Conservation (phyloP, 192 early-diverging fungal species). For the Coemansia sp. region DNA sequence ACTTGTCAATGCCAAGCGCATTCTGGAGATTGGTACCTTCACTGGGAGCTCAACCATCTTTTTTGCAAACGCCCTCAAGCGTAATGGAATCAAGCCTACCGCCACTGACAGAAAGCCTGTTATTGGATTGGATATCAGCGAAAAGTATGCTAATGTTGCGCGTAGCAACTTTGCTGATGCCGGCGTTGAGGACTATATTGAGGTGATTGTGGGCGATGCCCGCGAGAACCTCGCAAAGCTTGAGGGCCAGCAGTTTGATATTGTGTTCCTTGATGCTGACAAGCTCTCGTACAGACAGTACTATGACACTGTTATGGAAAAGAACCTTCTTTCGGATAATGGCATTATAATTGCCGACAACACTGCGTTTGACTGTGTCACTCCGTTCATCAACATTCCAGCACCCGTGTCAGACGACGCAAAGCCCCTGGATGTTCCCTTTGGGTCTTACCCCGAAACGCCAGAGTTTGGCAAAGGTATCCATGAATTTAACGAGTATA, state of each 20-base stretch:
- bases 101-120: slow-evolving; percentile 30
- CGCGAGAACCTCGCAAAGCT: slow-evolving; percentile 35
- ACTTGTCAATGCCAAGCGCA: slow-evolving; percentile 49
- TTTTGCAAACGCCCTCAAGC: slow-evolving; percentile 67
- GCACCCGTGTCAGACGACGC: slow-evolving; percentile 17
- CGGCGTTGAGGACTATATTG: slow-evolving; percentile 36
- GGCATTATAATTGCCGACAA: slow-evolving; percentile 74
- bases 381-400: slow-evolving; percentile 21
- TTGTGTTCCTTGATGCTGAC: slow-evolving; percentile 73
- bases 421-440: slow-evolving; percentile 15
- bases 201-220: slow-evolving; percentile 47
- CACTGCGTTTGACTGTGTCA: slow-evolving; percentile 32
- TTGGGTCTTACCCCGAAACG: background rate
- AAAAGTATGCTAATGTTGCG: slow-evolving; percentile 53
- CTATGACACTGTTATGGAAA: slow-evolving; percentile 64
- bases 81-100: slow-evolving; percentile 32
- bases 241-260: slow-evolving; percentile 58
- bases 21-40: slow-evolving; percentile 72
- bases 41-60: slow-evolving; percentile 65
- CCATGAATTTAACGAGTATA: slow-evolving; percentile 65
- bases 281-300: slow-evolving; percentile 67
- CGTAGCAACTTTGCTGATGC: slow-evolving; percentile 39
- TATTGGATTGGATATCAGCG: slow-evolving; percentile 59
- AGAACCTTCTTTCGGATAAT: slow-evolving; percentile 55
- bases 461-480: slow-evolving; percentile 17